Conservation (phyloP, 352 stramenopile species). For the Elongisporangium senticosum region DNA sequence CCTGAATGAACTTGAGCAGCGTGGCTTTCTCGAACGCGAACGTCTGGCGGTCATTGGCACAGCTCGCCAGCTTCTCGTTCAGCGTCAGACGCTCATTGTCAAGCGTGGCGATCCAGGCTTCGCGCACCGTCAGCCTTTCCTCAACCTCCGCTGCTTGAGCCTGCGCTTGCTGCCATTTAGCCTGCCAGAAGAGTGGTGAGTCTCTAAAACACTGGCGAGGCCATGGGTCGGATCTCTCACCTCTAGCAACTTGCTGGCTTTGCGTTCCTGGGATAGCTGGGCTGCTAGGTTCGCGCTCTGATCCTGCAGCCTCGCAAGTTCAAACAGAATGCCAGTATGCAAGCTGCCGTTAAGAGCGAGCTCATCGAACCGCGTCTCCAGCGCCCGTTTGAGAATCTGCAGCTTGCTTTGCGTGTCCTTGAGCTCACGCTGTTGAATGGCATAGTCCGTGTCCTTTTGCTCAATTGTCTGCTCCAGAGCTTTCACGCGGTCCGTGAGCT, state of each 20-base stretch:
- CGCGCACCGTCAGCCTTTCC: conserved; percentile 41
- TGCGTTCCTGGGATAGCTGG: conserved; percentile 58
- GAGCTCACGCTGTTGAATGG: conserved; percentile 21
- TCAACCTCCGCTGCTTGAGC: conserved; percentile 39
- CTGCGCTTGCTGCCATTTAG: conserved; percentile 19
- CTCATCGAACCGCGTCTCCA: conserved; percentile 64
- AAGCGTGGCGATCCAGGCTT: conserved; percentile 44
- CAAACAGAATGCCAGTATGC: conserved; percentile 69
- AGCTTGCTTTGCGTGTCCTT: conserved; percentile 46
- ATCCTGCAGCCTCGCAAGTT: conserved; percentile 71
- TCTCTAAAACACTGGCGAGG: not conserved
- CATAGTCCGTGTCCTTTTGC: conserved; percentile 17
- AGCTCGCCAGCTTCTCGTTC: conserved; percentile 35
- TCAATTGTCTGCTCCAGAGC: conserved; percentile 26
- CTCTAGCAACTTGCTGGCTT: conserved; percentile 24
- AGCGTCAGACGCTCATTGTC: conserved; percentile 44
- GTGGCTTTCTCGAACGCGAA: conserved; percentile 64
- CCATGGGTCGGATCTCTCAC: not conserved
- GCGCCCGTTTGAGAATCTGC: conserved; percentile 61
- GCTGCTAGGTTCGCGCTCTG: conserved; percentile 48
- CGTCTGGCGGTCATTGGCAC: conserved; percentile 43
- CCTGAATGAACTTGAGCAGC: conserved; percentile 70
- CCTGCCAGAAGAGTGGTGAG: not conserved
- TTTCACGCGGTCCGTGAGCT: conserved; percentile 40
- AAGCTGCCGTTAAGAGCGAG: conserved; percentile 63